Evolutionary conservation across 2,329 filamentous ascomycete genomes (phyloP).

Genomic region (Pseudogymnoascus sp.): DNA sequence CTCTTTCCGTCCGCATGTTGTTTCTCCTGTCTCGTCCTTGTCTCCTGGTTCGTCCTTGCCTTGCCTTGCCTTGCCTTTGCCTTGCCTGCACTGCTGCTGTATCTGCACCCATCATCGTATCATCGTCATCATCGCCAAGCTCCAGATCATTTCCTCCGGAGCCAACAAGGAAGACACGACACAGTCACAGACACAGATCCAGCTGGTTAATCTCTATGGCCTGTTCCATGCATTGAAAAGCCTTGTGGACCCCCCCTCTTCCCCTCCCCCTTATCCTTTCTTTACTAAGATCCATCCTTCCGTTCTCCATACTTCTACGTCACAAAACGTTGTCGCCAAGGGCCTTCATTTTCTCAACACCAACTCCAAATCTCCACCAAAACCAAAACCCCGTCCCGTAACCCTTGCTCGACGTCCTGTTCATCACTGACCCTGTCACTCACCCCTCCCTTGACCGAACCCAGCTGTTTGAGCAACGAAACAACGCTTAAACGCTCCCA

Average conservation of each 20-base stretch:
- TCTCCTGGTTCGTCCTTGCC: background rate
- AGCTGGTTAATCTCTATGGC: background rate
- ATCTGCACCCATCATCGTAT: background rate
- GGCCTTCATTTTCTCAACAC: background rate
- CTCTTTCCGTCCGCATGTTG: background rate
- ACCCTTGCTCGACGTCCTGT: background rate
- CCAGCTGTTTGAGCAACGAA: background rate
- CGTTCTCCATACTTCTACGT: background rate
- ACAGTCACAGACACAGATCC: background rate
- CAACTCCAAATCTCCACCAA: background rate
- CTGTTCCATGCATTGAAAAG: background rate
- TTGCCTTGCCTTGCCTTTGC: background rate
- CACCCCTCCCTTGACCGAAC: background rate
- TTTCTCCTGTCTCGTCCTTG: background rate
- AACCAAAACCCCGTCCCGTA: background rate
- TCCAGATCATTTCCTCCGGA: background rate
- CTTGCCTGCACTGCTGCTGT: background rate
- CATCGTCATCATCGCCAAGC: conserved; percentile 2
- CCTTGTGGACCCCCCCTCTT: background rate
- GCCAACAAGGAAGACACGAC: background rate
- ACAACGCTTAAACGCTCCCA: conserved; percentile 4
- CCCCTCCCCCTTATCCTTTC: background rate
- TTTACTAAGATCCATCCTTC: background rate
- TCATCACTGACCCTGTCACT: background rate
- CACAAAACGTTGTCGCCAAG: conserved; percentile 1